phyloP scores from a whole-genome alignment of 2,329 filamentous ascomycete species.

The Ascochyta koolunga region DNA sequence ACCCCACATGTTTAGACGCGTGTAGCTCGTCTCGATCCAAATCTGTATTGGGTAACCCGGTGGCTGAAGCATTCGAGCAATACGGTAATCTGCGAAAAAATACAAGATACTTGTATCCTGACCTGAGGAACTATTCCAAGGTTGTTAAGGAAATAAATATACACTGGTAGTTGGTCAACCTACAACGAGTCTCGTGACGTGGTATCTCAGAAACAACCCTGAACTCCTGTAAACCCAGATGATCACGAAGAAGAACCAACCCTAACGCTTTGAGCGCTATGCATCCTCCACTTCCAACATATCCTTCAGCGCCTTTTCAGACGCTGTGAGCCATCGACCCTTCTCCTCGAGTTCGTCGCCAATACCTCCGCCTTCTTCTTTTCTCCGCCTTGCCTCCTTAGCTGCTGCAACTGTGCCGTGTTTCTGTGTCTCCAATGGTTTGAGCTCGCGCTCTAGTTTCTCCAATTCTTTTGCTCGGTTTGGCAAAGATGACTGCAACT shows the following conservation, averaged over 20 bases:
- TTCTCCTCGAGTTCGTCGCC: slow-evolving; percentile 77
- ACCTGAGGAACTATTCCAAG: too few relatives aligned
- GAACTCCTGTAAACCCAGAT: slow-evolving; percentile 4
- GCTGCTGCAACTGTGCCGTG: slow-evolving; percentile 70
- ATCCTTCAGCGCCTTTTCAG: slow-evolving; percentile 66
- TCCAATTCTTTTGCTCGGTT: slow-evolving; percentile 72
- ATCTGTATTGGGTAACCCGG: slow-evolving; percentile 12
- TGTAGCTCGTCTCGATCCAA: slow-evolving; percentile 15
- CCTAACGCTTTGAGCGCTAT: background rate
- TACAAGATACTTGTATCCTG: too few relatives aligned
- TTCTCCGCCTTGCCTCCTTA: slow-evolving; percentile 71
- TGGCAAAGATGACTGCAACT: slow-evolving; percentile 66
- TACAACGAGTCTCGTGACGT: background rate
- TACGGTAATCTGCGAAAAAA: too few relatives aligned
- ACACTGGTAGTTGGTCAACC: background rate
- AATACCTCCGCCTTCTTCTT: slow-evolving; percentile 67
- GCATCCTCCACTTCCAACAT: slow-evolving; percentile 63
- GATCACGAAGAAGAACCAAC: background rate
- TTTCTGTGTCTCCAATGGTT: slow-evolving; percentile 70
- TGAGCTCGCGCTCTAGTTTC: slow-evolving; percentile 69
- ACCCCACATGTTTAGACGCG: slow-evolving; percentile 15
- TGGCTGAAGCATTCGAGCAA: background rate
- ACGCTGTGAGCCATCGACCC: slow-evolving; percentile 75
- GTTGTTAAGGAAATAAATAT: too few relatives aligned
- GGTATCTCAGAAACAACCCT: slow-evolving; percentile 8